Percentiles rank a stretch among this genome's conserved stretches.
phyloP scores from a whole-genome alignment of 257 asterid genomes.

The Paulownia fortunei region DNA sequence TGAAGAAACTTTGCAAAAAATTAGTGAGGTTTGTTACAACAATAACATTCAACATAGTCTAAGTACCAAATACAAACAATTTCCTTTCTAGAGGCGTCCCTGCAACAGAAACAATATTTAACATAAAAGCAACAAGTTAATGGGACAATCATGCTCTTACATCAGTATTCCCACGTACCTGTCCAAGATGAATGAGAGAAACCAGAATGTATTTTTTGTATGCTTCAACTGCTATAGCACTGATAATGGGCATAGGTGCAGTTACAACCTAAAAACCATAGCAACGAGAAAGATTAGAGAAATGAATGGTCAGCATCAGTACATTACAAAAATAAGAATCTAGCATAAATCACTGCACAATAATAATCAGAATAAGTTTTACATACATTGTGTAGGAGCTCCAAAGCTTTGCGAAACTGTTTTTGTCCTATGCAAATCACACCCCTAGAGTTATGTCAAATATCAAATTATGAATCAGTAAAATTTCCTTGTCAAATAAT shows the following conservation, averaged over 20 bases:
- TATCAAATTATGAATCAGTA: conserved; percentile 30
- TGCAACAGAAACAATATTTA: neutral
- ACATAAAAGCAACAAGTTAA: conserved; percentile 4
- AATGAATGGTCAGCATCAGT: neutral
- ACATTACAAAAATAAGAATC: conserved; percentile 1
- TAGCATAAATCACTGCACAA: neutral
- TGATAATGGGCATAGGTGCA: conserved; percentile 84
- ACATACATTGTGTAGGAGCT: conserved; percentile 87
- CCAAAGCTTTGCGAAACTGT: conserved; percentile 80
- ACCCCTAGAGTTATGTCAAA: conserved; percentile 59
- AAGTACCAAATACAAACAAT: neutral
- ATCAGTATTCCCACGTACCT: conserved; percentile 52
- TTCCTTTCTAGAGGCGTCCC: neutral
- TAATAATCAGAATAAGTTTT: conserved; percentile 9
- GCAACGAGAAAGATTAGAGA: conserved; percentile 20
- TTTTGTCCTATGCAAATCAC: conserved; percentile 96
- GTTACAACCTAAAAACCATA: conserved; percentile 78
- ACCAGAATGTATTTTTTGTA: conserved; percentile 89
- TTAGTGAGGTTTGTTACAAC: conserved; percentile 1
- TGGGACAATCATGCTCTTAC: conserved; percentile 7
- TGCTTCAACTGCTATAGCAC: conserved; percentile 95
- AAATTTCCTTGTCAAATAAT: conserved; percentile 10
- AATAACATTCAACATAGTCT: conserved; percentile 7
- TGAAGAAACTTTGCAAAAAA: neutral
- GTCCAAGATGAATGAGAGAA: conserved; percentile 90